phyloP scores from a whole-genome alignment of 768 basidiomycete species.

The Asterophora parasitica region DNA sequence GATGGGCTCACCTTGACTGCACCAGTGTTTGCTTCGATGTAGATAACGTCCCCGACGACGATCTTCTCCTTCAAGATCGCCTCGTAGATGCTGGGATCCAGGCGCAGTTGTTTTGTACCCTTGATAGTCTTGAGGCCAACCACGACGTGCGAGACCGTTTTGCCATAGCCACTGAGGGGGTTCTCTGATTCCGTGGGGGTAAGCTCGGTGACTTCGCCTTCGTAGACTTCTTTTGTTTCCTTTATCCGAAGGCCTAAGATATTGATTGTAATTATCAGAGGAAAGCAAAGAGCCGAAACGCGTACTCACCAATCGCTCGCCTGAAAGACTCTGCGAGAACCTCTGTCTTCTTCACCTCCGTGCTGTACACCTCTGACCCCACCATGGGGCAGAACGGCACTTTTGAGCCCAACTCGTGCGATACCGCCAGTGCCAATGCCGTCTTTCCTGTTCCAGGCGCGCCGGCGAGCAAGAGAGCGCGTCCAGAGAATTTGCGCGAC shows the following conservation, averaged over 20 bases:
- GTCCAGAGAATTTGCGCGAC: conserved; percentile 89
- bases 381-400: conserved; percentile 99
- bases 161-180: conserved; percentile 95
- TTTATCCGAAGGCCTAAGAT: conserved; percentile 90
- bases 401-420: conserved; percentile 90
- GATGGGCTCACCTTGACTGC: conserved; percentile 74
- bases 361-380: conserved; percentile 92
- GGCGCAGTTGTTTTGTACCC: conserved; percentile 88
- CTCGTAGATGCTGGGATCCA: conserved; percentile 96
- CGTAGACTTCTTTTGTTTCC: conserved; percentile 98
- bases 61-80: conserved; percentile 97
- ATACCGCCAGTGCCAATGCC: conserved; percentile 90
- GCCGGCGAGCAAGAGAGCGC: conserved; percentile 88
- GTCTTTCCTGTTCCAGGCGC: conserved; percentile 99
- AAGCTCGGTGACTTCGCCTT: conserved; percentile 96
- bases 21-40: conserved; percentile 90
- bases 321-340: conserved; percentile 93
- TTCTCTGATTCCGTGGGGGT: conserved; percentile 97
- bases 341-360: conserved; percentile 99
- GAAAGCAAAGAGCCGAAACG: background rate
- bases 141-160: conserved; percentile 97
- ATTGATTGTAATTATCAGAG: background rate
- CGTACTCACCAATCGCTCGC: conserved; percentile 83
- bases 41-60: conserved; percentile 93
- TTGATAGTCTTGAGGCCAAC: conserved; percentile 92